Evolutionary conservation across 2,329 filamentous ascomycete genomes (phyloP).

Genomic region (Xylariaceae sp.): DNA sequence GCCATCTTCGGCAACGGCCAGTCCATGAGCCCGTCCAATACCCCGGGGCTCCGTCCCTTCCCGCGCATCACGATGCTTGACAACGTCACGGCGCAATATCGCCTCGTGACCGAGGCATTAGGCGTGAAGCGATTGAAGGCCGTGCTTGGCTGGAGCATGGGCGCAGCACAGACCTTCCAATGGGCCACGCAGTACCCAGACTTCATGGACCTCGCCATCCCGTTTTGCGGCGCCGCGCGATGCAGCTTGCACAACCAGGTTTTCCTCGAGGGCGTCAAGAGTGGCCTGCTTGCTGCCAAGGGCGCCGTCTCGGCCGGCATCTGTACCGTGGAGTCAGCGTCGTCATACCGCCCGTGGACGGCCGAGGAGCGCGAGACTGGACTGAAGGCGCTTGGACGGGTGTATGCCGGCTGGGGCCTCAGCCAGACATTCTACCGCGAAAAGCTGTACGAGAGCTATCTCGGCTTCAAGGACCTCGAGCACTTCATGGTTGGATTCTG

Average conservation of each 20-base stretch:
- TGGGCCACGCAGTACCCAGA: constrained; percentile 59
- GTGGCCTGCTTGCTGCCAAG: constrained; percentile 52
- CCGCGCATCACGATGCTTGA: constrained; percentile 61
- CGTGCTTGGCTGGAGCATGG: constrained; percentile 66
- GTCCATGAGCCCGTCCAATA: constrained; percentile 63
- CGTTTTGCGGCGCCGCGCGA: constrained; percentile 61
- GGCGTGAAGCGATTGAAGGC: constrained; percentile 54
- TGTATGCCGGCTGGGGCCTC: constrained; percentile 78
- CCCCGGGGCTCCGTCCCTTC: constrained; percentile 48
- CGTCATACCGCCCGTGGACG: constrained; percentile 44
- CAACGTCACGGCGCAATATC: constrained; percentile 62
- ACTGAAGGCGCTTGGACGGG: constrained; percentile 66
- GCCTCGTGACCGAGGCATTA: constrained; percentile 58
- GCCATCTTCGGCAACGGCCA: constrained; percentile 66
- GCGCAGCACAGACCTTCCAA: constrained; percentile 59
- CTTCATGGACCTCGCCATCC: constrained; percentile 59
- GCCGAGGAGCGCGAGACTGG: constrained; percentile 43
- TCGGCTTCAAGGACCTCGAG: constrained; percentile 64
- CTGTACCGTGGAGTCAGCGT: constrained; percentile 39
- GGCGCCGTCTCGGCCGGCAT: constrained; percentile 47
- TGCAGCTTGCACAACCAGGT: constrained; percentile 63
- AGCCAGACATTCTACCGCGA: constrained; percentile 73
- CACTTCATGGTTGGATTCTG: constrained; percentile 71
- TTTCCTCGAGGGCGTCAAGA: constrained; percentile 55
- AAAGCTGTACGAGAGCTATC: constrained; percentile 56